Base-by-base conservation (phyloP, 495 filamentous ascomycete genomes). In the Podospora bellae-mahoneyi region DNA sequence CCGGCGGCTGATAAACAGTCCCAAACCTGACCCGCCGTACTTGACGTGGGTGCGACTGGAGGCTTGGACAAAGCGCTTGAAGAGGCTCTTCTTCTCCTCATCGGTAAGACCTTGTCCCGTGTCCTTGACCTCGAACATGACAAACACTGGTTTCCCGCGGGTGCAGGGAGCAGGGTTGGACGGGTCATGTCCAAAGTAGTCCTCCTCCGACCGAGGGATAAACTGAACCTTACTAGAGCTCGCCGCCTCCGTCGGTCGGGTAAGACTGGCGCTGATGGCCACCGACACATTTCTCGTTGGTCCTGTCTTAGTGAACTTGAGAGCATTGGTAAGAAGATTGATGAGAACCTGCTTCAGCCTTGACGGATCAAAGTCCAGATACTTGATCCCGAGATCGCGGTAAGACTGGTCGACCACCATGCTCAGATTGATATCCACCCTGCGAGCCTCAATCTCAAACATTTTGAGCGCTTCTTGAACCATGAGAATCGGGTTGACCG, bases 1-100 rank as follows among this genome's bases (percentile, higher is more conserved):
- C 59, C 88, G 83, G 18, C 89, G 83, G 64, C 87, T 89, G 68
- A 94, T 92, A 74, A 92, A 94, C 1, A 94, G 82, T 0, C 91
- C 91, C 0, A 94, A 84, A 0, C 92, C 91, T 0, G 86, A 90
- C 1, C 91, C 91, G 27, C 91, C 91, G 68, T 93, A 93, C 53
- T 88, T 84, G 9, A 90, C 83, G 67, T 92, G 89, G 0, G 91
- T 93, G 54, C 86, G 85, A 5, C 89, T 88, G 5, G 85, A 89
- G 0, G 90, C 90, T 77, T 93, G 91, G 5, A 89, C 89, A 76
- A 94, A 93, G 13, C 91, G 86, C 65, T 89, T 82, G 69, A 94
- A 94, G 1, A 94, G 78, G 19, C 83, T 80, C 64, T 88, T 87
- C 75, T 88, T 90, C 68, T 91, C 88, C 26, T 89, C 83, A 3